These are phyloP conservation scores for Collybia sordida DNA, from an alignment of 768 basidiomycete species.

Conservation along the genomic window DNA sequence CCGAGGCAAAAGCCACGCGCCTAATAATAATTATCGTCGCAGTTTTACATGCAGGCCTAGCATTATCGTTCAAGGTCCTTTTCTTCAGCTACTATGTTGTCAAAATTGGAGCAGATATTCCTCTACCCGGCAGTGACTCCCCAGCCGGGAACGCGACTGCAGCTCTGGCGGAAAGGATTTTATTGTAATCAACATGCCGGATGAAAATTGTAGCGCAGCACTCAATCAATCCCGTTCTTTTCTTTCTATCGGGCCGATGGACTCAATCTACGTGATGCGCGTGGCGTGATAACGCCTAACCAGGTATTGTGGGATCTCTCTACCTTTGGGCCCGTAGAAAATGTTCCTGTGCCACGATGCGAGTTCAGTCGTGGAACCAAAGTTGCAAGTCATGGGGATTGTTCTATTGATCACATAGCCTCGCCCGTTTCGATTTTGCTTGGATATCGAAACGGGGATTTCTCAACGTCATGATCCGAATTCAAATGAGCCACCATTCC, in stretches of 20 bases:
- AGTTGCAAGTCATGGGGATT: too few relatives aligned
- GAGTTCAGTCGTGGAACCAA: too few relatives aligned
- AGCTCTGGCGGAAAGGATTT: slow-evolving; percentile 11
- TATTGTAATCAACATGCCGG: background rate
- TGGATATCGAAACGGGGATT: too few relatives aligned
- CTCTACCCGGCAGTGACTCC: slow-evolving; percentile 39
- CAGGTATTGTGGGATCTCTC: too few relatives aligned
- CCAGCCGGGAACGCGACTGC: slow-evolving; percentile 26
- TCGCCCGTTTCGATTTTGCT: too few relatives aligned
- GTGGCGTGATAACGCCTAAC: too few relatives aligned
- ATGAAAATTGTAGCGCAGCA: background rate
- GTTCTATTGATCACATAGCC: too few relatives aligned
- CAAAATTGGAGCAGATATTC: slow-evolving; percentile 41
- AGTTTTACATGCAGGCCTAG: slow-evolving; percentile 74
- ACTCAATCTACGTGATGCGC: background rate
- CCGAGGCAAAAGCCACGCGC: slow-evolving; percentile 84
- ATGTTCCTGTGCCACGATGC: too few relatives aligned
- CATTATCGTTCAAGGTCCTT: slow-evolving; percentile 83
- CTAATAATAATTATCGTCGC: slow-evolving; percentile 78
- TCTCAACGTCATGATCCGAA: too few relatives aligned
- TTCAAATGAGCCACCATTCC: too few relatives aligned
- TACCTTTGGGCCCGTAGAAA: too few relatives aligned
- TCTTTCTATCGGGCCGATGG: background rate
- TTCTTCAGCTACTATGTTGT: slow-evolving; percentile 58
- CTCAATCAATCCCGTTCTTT: background rate